Conservation (phyloP, 768 basidiomycete genomes). For the Candolleomyces efflorescens region DNA sequence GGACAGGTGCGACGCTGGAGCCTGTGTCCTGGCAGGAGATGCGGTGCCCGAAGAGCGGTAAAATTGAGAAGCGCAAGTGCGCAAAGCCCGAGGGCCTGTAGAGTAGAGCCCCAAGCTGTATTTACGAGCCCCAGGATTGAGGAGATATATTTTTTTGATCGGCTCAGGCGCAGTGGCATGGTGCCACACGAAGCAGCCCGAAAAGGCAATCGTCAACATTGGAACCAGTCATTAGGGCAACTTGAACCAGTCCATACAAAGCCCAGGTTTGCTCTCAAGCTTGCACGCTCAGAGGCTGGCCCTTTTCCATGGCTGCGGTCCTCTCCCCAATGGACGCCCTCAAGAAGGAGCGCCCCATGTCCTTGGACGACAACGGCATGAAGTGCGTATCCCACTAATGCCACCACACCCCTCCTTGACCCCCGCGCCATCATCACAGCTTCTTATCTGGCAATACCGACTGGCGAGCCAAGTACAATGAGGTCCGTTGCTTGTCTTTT, state of each 20-base stretch:
- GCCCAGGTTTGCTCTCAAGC: conserved; percentile 2
- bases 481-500: conserved; percentile 31
- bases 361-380: conserved; percentile 62
- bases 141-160: neutral
- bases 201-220: conserved; percentile 21
- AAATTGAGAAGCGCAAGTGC: conserved; percentile 78
- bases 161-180: neutral
- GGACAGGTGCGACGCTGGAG: conserved; percentile 71
- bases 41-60: conserved; percentile 80
- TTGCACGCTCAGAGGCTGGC: conserved; percentile 9
- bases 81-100: conserved; percentile 75
- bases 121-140: no score
- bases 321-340: conserved; percentile 57
- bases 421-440: conserved; percentile 30
- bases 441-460: conserved; percentile 54
- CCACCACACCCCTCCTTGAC: conserved; percentile 13
- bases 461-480: conserved; percentile 78
- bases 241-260: conserved; percentile 8
- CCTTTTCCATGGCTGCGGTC: conserved; percentile 53
- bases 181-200: conserved; percentile 18
- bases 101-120: neutral
- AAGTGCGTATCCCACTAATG: conserved; percentile 35
- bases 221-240: neutral
- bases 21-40: conserved; percentile 90
- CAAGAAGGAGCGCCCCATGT: conserved; percentile 56